Base-by-base conservation (phyloP, 176 grass and related monocot genomes). In the Dendrocalamus sinicus region DNA sequence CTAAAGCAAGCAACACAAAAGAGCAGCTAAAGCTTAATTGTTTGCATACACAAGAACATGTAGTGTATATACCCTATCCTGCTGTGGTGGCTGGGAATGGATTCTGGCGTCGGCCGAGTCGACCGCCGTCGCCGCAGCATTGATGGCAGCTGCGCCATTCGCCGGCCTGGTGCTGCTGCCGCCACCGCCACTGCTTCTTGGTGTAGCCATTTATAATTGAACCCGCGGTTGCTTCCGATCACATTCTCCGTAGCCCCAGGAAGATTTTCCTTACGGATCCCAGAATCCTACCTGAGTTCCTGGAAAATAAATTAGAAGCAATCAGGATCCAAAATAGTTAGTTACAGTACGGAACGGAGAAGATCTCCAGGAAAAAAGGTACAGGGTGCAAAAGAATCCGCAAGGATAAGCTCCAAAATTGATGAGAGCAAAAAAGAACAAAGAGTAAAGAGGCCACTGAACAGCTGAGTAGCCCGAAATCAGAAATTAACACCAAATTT, bases 131-230 rank as follows among this genome's bases (percentile, higher is more conserved):
- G 90, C 88, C 0, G 92, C 90, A 66, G 90, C 90, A 71, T 86
- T 92, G 76, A 95, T 88, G 73, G 88, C 81, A 82, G 88, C 88
- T 69, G 85, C 59, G 73, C 93, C 88, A 80, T 87, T 89, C 19
- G 47, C 75, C 47, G 79, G 72, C 77, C 78, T 70, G 78, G 73
- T 87, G 76, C 73, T 84, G 70, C 67, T 62, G 12, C 64, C 43
- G 80, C 80, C 84, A 71, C 78, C 83, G 54, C 84, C 90, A 63
- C 70, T 75, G 89, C 89, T 91, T 68, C 85, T 85, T 51, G 77
- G 75, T 54, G 81, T 75, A 54, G 85, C 72, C 89, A 88, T 84
- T 22, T 80, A 70, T 70, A 76, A 84, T 32, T 61, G 69, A 61
- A 66, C 61, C 70, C 62, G 30, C 63, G 12, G 62, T 75, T 63